Evolutionary conservation across 2,329 filamentous ascomycete species (phyloP), one percentile per base, ranked within the genome.

Genomic region (Fusarium mundagurra): DNA sequence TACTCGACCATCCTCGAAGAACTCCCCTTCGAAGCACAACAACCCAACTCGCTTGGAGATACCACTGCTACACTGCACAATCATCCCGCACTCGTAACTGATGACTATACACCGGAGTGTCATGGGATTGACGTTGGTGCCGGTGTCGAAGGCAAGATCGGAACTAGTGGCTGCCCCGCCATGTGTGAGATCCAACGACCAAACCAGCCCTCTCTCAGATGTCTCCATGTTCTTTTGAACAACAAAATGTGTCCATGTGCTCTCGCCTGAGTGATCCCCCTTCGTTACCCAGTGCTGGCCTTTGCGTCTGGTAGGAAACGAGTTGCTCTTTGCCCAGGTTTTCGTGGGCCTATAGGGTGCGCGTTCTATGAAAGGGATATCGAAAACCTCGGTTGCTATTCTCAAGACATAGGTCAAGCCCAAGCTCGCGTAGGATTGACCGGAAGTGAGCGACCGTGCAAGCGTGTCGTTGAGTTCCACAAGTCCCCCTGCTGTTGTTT

Each of bases 361-460:
- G 8, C 8, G 14, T 50, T 50, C 47, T 4, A 50, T 9, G 11
- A 50, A 50, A 6, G 47, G 22, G 3, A 33, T 0, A 33, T 50
- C 47, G 5, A 50, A 31, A 33, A 12, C 20, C 10, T 9, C 3
- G 10, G 29, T 33, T 3, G 47, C 33, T 2, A 50, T 50, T 18
- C 47, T 33, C 29, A 33, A n/a, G 5, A 50, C 13, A 31, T 4
- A 2, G 22, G 2, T 50, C 29, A 50, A n/a, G 0, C 47, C 47
- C 29, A 50, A 33, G 13, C 0, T 3, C 5, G 4, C 10, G 0
- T 2, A 50, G 5, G 29, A 50, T 3, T n/a, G 0, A 1, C 47
- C 29, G 8, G 20, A 13, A 18, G 3, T 3, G 14, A 50, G 47
- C 11, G 11, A 33, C 29, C 29, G 14, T 4, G 47, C 47, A 7